A percentile compares a stretch with the other conserved stretches of the same genome.
phyloP scores from a whole-genome alignment of 2,329 filamentous ascomycete genomes.

The Sporothrix pseudoabietina region DNA sequence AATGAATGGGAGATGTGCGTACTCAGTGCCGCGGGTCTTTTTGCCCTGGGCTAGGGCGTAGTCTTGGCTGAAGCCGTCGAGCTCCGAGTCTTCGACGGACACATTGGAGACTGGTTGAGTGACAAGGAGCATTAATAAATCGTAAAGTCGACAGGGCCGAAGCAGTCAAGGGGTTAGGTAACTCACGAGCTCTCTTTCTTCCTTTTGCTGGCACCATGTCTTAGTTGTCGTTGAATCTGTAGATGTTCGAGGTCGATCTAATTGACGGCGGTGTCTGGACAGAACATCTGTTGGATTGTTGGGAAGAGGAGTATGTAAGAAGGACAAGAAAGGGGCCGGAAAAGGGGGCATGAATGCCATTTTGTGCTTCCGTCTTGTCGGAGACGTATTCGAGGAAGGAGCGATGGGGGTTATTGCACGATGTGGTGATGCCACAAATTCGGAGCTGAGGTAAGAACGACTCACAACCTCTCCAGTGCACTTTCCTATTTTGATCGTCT shows the following conservation, averaged over 20 bases:
- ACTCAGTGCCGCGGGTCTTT: slow-evolving; percentile 13
- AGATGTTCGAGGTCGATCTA: background rate
- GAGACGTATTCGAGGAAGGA: background rate
- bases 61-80: background rate
- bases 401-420: background rate
- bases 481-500: background rate
- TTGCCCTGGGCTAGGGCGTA: background rate
- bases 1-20: background rate
- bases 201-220: slow-evolving; percentile 25
- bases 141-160: too few species aligned
- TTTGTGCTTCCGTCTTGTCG: background rate
- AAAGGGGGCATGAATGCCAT: background rate
- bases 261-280: too few species aligned
- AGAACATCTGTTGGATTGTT: background rate
- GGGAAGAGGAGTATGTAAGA: background rate
- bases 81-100: slow-evolving; percentile 4
- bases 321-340: background rate
- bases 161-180: too few species aligned
- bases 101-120: background rate
- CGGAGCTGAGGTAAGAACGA: background rate
- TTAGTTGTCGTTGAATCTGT: background rate
- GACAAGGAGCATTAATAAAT: background rate
- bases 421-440: background rate
- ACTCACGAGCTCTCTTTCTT: slow-evolving; percentile 29
- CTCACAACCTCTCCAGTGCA: background rate